A percentile compares a stretch with the other conserved stretches of the same genome.
Conservation (phyloP, 305 asterid species). For the Solanum chacoense region DNA sequence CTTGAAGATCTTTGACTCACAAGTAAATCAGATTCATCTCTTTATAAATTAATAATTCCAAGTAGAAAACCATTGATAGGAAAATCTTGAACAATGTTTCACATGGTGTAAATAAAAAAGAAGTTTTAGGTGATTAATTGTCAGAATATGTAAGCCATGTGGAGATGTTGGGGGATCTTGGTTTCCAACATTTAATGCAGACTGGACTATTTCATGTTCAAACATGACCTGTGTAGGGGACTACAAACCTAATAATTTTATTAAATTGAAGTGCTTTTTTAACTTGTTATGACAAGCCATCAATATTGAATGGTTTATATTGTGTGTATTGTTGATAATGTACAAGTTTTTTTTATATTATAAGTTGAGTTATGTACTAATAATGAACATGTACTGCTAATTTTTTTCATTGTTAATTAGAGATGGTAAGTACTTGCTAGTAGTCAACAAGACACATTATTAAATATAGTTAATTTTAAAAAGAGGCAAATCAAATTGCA, state of each 20-base stretch:
- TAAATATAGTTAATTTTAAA: not conserved
- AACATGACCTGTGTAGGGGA: constrained; percentile 26
- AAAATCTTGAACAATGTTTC: constrained; percentile 2
- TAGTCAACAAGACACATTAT: not conserved
- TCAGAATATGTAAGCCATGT: constrained; percentile 55
- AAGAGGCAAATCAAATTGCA: not conserved
- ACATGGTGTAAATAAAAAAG: not conserved
- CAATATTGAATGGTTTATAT: not conserved
- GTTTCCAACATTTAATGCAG: not conserved
- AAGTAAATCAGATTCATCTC: not conserved
- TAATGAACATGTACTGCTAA: not conserved
- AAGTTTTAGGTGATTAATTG: constrained; percentile 17
- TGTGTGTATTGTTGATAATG: too few species aligned
- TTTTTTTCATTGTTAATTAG: not conserved
- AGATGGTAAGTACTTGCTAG: not conserved
- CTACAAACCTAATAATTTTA: constrained; percentile 16
- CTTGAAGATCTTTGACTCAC: not conserved
- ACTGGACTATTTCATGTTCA: constrained; percentile 2
- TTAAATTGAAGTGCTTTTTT: constrained; percentile 6
- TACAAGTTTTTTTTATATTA: not conserved
- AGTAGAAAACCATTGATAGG: not conserved
- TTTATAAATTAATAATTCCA: not conserved
- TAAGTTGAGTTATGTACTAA: not conserved
- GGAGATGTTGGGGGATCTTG: constrained; percentile 38
- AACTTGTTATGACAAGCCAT: constrained; percentile 12